Base-by-base conservation (phyloP, 2,329 filamentous ascomycete species). In the Botrytis aclada region DNA sequence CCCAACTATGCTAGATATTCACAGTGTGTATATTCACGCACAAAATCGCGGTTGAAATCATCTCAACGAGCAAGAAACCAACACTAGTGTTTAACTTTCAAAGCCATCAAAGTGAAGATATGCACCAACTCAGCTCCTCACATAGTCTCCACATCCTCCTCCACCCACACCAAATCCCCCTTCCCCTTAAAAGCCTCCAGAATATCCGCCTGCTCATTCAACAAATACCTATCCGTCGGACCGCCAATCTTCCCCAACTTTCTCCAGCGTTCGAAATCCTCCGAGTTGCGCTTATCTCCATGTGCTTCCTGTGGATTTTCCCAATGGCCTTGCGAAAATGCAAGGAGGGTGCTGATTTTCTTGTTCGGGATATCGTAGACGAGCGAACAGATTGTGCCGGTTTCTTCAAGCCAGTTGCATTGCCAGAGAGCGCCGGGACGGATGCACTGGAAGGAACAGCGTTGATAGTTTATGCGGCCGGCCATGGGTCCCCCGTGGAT, bases 301-400 rank as follows among this genome's bases (percentile, higher is more conserved):
- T 88, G 84, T 0, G 88, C 87, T 1, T 83, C 83, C 61, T 83
- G 77, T 0, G 84, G 78, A 37, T 85, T 77, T 75, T 87, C 85
- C 88, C 87, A 89, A 74, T 89, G 87, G 0, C 85, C 87, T 76
- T 86, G 84, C 0, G 74, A 89, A n/a, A 69, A 89, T 0, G 82
- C 85, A 9, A 89, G 77, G 75, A 89, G 76, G 0, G 87, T 56
- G 0, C 84, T 86, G 65, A 88, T 84, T 7, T 69, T 60, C 51
- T 58, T 43, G 10, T n/a, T 39, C 3, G 66, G 54, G 54, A 69
- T 69, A 16, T 69, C 54, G 16, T 56, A 56, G 14, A 56, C 51
- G 14, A 56, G 51, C 29, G 51, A 56, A 18, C 51, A 56, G 14
- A 56, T 56, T 29, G 51, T 56, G 18, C 51, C 51, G 6, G 51